A percentile compares a stretch with the other conserved stretches of the same genome.
phyloP scores from a whole-genome alignment of 148 eudicot genomes.

The Cornus controversa region DNA sequence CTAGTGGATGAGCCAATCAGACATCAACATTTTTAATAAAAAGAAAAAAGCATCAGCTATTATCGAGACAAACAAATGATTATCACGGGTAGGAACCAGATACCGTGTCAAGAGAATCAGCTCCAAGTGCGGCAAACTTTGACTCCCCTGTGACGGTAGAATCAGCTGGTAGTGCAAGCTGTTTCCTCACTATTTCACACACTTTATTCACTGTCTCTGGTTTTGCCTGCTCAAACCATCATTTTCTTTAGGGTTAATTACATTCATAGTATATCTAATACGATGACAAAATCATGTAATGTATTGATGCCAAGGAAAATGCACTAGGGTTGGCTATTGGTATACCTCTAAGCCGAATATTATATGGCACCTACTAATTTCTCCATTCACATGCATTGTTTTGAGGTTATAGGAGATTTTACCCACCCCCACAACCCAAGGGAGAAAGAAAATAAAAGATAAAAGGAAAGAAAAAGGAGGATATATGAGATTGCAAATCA shows the following conservation, averaged over 20 bases:
- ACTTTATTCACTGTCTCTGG: conserved; percentile 59
- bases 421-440: too few species aligned
- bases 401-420: background rate
- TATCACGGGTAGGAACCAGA: too few species aligned
- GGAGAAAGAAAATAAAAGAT: too few species aligned
- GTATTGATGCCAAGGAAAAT: background rate
- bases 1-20: background rate
- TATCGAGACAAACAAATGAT: background rate
- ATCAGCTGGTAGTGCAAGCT: conserved; percentile 42
- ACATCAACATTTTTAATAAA: background rate
- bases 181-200: conserved; percentile 52
- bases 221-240: conserved; percentile 42
- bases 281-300: background rate
- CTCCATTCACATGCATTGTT: background rate
- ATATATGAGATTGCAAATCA: too few species aligned
- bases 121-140: conserved; percentile 52
- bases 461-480: background rate
- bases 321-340: background rate
- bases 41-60: background rate
- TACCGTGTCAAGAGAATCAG: conserved; percentile 72
- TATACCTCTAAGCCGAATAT: background rate
- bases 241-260: background rate
- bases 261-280: background rate
- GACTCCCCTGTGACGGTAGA: conserved; percentile 43
- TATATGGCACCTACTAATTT: background rate